Percentiles rank a stretch among this genome's conserved stretches.
Evolutionary conservation across 306 rosid species (phyloP).

Genomic region (Castanea mollissima): DNA sequence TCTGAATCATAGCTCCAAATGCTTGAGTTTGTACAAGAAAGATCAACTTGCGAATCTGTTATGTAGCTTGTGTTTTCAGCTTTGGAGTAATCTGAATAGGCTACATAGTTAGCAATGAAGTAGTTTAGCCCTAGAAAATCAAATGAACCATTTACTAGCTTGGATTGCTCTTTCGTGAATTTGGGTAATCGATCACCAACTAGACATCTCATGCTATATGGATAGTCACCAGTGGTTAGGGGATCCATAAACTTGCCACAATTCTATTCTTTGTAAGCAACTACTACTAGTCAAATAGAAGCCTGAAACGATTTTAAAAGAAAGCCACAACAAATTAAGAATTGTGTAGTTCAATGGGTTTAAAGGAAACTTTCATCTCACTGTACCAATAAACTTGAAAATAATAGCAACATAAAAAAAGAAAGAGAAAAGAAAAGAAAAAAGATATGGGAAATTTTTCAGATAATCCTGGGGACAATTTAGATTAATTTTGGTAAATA

Average conservation of each 20-base stretch:
- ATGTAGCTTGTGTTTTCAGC: slow-evolving; percentile 12
- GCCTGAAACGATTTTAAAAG: too few species aligned
- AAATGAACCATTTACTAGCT: slow-evolving; percentile 17
- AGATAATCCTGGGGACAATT: too few species aligned
- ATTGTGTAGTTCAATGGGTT: too few species aligned
- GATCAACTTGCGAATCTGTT: slow-evolving; percentile 17
- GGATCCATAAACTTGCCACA: slow-evolving; percentile 32
- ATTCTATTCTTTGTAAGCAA: too few species aligned
- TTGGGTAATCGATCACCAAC: slow-evolving; percentile 32
- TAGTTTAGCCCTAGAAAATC: slow-evolving; percentile 38
- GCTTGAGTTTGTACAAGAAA: slow-evolving; percentile 5
- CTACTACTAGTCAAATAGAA: too few species aligned
- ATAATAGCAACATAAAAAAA: too few species aligned
- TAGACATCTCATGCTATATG: slow-evolving; percentile 21
- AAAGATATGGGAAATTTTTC: too few species aligned
- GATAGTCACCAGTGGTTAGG: slow-evolving; percentile 33
- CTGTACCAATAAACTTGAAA: too few species aligned
- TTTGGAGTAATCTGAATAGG: slow-evolving; percentile 3
- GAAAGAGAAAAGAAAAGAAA: too few species aligned
- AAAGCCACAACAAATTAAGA: too few species aligned
- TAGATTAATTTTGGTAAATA: too few species aligned
- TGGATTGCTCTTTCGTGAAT: slow-evolving; percentile 13
- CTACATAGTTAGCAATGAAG: slow-evolving; percentile 19
- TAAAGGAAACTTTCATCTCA: too few species aligned
- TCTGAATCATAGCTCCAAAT: not conserved